Evolutionary conservation across 352 stramenopile genomes (phyloP).

Genomic region (Phytophthora constricta): DNA sequence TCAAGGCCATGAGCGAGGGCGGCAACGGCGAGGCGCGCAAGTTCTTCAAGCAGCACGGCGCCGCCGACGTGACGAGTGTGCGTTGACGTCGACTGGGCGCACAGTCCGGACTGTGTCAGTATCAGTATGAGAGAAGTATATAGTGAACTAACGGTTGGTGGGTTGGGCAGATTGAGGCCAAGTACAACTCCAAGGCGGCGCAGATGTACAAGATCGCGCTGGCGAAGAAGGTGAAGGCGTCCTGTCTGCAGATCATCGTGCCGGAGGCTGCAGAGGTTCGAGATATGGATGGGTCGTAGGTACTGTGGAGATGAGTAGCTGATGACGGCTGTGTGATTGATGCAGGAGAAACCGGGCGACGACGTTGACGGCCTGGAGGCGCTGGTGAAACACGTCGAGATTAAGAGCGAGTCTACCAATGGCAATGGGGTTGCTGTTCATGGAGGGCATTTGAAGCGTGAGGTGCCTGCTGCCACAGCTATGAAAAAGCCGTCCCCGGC

Average conservation of each 20-base stretch:
- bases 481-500: conserved; percentile 26
- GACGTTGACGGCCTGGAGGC: conserved; percentile 79
- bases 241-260: conserved; percentile 61
- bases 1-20: conserved; percentile 93
- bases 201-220: conserved; percentile 89
- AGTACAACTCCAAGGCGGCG: conserved; percentile 92
- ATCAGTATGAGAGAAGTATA: neutral
- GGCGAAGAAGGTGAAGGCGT: conserved; percentile 85
- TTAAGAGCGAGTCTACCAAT: conserved; percentile 37
- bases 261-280: conserved; percentile 50
- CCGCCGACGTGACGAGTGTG: conserved; percentile 88
- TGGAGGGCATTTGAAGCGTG: conserved; percentile 60
- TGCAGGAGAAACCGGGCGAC: conserved; percentile 41
- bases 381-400: conserved; percentile 80
- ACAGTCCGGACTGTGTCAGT: neutral
- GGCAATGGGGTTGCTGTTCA: conserved; percentile 36
- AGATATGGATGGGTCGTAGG: neutral
- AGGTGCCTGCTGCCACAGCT: conserved; percentile 26
- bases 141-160: too few species aligned
- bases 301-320: neutral
- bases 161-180: conserved; percentile 92
- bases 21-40: conserved; percentile 94
- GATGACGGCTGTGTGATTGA: conserved; percentile 8
- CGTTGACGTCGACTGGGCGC: conserved; percentile 29
- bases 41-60: conserved; percentile 94